phyloP scores from a whole-genome alignment of 1,139 yeast species.

The Yamadazyma songkhlaensis region DNA sequence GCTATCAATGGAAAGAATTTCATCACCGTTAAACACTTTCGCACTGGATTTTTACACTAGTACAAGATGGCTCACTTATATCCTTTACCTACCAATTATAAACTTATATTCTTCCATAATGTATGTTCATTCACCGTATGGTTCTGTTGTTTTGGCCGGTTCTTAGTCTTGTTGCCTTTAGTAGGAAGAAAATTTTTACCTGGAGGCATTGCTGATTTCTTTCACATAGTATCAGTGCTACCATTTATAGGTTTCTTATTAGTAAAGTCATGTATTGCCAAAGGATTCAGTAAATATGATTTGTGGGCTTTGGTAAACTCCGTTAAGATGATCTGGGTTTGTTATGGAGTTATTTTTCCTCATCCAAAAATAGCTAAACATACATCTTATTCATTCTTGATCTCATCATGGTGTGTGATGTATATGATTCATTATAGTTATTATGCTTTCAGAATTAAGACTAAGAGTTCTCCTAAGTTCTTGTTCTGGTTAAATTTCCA shows the following conservation, averaged over 20 bases:
- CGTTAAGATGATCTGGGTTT: constrained; percentile 37
- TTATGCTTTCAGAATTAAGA: constrained; percentile 46
- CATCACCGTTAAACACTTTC: constrained; percentile 1
- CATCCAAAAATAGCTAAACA: constrained; percentile 52
- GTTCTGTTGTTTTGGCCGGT: constrained; percentile 51
- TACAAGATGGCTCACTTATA: constrained; percentile 29
- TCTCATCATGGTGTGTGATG: constrained; percentile 42
- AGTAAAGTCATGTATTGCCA: constrained; percentile 18
- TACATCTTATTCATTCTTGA: constrained; percentile 45
- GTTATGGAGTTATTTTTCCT: constrained; percentile 45
- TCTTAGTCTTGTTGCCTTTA: constrained; percentile 52
- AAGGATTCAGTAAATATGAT: constrained; percentile 12
- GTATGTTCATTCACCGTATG: constrained; percentile 44
- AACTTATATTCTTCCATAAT: constrained; percentile 35
- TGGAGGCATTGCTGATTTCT: constrained; percentile 68
- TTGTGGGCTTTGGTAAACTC: constrained; percentile 32
- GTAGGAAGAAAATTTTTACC: constrained; percentile 63
- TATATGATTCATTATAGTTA: constrained; percentile 44
- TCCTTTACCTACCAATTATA: constrained; percentile 32
- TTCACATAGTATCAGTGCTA: constrained; percentile 41
- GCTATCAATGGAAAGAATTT: constrained; percentile 5
- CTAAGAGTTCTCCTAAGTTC: constrained; percentile 33
- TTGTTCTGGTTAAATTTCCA: constrained; percentile 40
- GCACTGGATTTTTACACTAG: no score
- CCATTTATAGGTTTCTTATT: constrained; percentile 30